Conservation (phyloP, 2,329 filamentous ascomycete species). For the Monilinia fructigena region DNA sequence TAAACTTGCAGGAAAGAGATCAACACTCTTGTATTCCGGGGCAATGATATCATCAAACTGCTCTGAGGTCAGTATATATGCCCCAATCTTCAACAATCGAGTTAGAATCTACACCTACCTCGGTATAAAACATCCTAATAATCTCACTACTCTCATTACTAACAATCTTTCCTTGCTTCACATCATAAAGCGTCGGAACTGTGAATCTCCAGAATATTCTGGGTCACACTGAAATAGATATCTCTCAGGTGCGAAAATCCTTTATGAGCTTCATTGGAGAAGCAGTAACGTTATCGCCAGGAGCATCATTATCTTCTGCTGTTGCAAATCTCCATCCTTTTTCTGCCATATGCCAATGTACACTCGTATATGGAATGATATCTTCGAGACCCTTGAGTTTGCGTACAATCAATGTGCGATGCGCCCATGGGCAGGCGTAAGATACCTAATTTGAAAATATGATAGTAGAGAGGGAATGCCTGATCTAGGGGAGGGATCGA, state of each 20-base stretch:
- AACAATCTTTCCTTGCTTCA: conserved; percentile 65
- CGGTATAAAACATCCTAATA: conserved; percentile 77
- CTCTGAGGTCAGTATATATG: conserved; percentile 36
- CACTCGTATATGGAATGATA: conserved; percentile 56
- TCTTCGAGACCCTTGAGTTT: conserved; percentile 91
- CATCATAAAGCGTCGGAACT: conserved; percentile 67
- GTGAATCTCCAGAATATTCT: conserved; percentile 67
- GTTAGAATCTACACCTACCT: conserved; percentile 54
- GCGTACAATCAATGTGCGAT: conserved; percentile 81
- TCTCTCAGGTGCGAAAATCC: conserved; percentile 65
- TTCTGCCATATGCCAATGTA: conserved; percentile 63
- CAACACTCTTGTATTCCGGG: conserved; percentile 57
- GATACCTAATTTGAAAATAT: conserved; percentile 38
- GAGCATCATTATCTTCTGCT: conserved; percentile 53
- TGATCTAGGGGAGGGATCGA: conserved; percentile 81
- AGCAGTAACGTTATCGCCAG: conserved; percentile 62
- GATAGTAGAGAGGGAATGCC: conserved; percentile 55
- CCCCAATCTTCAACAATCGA: conserved; percentile 28
- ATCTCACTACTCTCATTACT: conserved; percentile 84
- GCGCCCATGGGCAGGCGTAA: conserved; percentile 65
- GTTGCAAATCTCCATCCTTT: conserved; percentile 67
- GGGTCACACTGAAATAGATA: conserved; percentile 65
- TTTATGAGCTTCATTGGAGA: conserved; percentile 60
- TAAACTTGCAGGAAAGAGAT: conserved; percentile 67
- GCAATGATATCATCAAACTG: conserved; percentile 73